Evolutionary conservation across 768 basidiomycete species (phyloP).

Genomic region (Leucocoprinus birnbaumii): DNA sequence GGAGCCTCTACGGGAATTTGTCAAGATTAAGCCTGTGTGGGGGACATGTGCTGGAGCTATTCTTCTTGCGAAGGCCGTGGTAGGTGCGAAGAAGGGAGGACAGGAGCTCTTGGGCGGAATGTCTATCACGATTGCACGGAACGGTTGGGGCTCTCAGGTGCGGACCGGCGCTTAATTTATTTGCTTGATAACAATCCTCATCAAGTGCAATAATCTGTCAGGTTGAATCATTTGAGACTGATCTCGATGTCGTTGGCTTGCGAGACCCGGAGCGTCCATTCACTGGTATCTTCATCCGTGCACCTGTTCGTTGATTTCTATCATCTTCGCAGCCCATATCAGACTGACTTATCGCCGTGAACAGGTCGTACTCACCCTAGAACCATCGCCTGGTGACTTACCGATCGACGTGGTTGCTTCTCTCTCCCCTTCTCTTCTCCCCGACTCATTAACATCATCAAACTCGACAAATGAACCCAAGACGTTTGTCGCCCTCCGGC

Average conservation of each 20-base stretch:
- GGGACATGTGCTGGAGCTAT: slow-evolving; percentile 97
- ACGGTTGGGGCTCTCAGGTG: slow-evolving; percentile 95
- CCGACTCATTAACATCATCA: slow-evolving; percentile 36
- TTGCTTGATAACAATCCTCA: background rate
- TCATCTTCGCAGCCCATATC: background rate
- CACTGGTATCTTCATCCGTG: slow-evolving; percentile 89
- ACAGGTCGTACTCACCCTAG: slow-evolving; percentile 63
- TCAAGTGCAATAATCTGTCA: slow-evolving; percentile 28
- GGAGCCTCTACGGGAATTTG: slow-evolving; percentile 75
- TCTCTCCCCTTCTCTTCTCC: slow-evolving; percentile 49
- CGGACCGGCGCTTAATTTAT: slow-evolving; percentile 18
- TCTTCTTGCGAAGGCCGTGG: slow-evolving; percentile 69
- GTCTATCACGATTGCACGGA: slow-evolving; percentile 76
- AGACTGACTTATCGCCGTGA: background rate
- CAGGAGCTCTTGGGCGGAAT: slow-evolving; percentile 85
- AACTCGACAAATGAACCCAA: slow-evolving; percentile 52
- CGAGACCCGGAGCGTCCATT: slow-evolving; percentile 60
- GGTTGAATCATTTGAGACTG: slow-evolving; percentile 90
- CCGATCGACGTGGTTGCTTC: slow-evolving; percentile 71
- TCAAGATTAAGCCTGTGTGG: slow-evolving; percentile 79
- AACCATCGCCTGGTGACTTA: slow-evolving; percentile 42
- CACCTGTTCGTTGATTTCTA: slow-evolving; percentile 56
- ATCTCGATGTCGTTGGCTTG: slow-evolving; percentile 62
- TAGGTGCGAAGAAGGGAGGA: slow-evolving; percentile 81
- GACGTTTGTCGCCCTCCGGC: slow-evolving; percentile 79